Evolutionary conservation across 129 eudicot species (phyloP), one percentile per base, ranked within the genome.

Genomic region (Calendula officinalis): DNA sequence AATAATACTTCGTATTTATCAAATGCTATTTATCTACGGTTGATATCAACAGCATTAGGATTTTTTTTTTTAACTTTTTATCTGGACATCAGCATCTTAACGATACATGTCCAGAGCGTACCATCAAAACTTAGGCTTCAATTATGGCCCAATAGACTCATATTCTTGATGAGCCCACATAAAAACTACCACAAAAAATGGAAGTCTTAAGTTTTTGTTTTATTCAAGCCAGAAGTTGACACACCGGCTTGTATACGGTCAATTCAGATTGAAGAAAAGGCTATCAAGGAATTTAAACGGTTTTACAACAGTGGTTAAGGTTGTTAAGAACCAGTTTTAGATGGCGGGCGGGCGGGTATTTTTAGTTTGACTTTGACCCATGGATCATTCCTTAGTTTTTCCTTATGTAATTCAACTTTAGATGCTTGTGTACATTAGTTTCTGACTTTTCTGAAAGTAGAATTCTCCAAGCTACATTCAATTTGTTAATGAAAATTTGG

Each of bases 251-350:
- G 96, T 5, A 74, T 92, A 61, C 91, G 96, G 36, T 92, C 96
- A 7, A 92, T 92, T 63, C 99, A 92, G 74, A 92, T 92, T 0
- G 99, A 92, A 82, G 99, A 92, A 60, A 85, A 63, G 86, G 99
- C 99, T 9, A 88, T 92, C 38, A 92, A 92, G 75, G 99, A 92
- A 75, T 84, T 92, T 5, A 88, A 77, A 74, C 96, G 99, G 58
- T 85, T 88, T 63, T 92, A 92, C 80, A 83, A 84, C 95, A 81
- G 74, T 57, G n/a, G 99, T 92, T 47, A 92, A 81, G 70, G 78
- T 92, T 56, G 86, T 92, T 13, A 83, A 77, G 76, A 92, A 91
- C 82, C 96, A 85, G 77, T 83, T 86, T 11, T 89, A 75, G 72
- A 40, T n/a, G n/a, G n/a, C 46, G 44, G 35, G 13, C 22, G 27